Evolutionary conservation across 179 eudicot genomes (phyloP).

Genomic region (Vitellaria paradoxa): DNA sequence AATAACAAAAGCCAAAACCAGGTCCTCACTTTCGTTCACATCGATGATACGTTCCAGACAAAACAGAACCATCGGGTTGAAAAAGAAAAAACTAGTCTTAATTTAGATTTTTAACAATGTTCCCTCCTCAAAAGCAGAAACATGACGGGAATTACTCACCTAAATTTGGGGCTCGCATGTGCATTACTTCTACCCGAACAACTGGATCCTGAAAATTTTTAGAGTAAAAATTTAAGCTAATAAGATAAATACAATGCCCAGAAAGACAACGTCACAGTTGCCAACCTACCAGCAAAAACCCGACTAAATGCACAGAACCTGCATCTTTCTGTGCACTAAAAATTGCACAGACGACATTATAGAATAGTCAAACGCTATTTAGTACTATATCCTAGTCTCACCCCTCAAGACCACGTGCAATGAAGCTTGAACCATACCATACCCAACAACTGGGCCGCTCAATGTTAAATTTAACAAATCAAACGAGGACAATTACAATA

Average conservation of each 20-base stretch:
- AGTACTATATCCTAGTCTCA: neutral
- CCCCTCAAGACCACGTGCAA: neutral
- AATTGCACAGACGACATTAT: neutral
- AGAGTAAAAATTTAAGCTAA: conserved; percentile 40
- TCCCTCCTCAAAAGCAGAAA: neutral
- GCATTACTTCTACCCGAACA: conserved; percentile 30
- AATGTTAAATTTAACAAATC: too few relatives aligned
- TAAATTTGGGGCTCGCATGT: conserved; percentile 35
- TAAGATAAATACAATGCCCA: conserved; percentile 8
- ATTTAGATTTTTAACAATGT: neutral
- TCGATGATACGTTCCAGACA: neutral
- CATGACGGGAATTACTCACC: conserved; percentile 31
- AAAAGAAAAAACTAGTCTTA: neutral
- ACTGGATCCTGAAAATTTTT: conserved; percentile 59
- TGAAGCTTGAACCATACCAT: neutral
- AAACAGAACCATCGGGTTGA: neutral
- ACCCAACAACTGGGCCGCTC: neutral
- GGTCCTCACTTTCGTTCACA: neutral
- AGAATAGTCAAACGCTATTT: neutral
- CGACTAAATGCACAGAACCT: neutral
- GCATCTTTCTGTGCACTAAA: neutral
- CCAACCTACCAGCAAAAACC: conserved; percentile 2
- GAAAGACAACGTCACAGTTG: conserved; percentile 12
- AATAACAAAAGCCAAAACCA: conserved; percentile 3
- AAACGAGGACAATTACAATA: neutral